phyloP scores from a whole-genome alignment of 805 yeast species.

The Candida parachauliodes region DNA sequence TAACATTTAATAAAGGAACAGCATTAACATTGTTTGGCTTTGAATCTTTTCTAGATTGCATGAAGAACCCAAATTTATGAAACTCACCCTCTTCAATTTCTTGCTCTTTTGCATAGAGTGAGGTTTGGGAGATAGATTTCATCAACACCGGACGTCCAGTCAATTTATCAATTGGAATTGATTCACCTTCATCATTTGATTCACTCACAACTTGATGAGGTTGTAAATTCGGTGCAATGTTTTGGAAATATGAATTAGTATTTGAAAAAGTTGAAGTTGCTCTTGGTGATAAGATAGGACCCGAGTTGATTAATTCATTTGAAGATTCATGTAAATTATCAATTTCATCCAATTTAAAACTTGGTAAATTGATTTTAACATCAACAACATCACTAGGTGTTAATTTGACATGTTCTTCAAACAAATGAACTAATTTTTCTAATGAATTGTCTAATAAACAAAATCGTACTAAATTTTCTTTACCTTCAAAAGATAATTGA shows the following conservation, averaged over 20 bases:
- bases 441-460: constrained; percentile 53
- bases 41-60: constrained; percentile 37
- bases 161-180: constrained; percentile 56
- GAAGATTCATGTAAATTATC: constrained; percentile 43
- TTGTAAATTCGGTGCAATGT: constrained; percentile 28
- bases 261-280: constrained; percentile 12
- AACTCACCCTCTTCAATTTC: constrained; percentile 92
- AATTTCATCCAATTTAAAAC: constrained; percentile 1
- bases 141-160: constrained; percentile 72
- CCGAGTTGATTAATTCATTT: constrained; percentile 48
- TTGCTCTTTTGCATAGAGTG: constrained; percentile 66
- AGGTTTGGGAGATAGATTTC: constrained; percentile 61
- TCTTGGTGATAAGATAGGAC: constrained; percentile 50
- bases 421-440: constrained; percentile 49
- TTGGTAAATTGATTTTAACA: constrained; percentile 7
- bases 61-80: constrained; percentile 80
- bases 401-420: constrained; percentile 37
- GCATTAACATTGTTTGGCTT: constrained; percentile 7
- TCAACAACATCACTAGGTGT: constrained; percentile 6
- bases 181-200: constrained; percentile 48
- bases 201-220: constrained; percentile 77
- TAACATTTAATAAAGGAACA: constrained; percentile 30
- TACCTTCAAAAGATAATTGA: constrained; percentile 48
- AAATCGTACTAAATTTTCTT: constrained; percentile 50
- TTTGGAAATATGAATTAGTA: not conserved